phyloP scores from a whole-genome alignment of 2,329 filamentous ascomycete genomes.

The Cucurbitaria berberidis region DNA sequence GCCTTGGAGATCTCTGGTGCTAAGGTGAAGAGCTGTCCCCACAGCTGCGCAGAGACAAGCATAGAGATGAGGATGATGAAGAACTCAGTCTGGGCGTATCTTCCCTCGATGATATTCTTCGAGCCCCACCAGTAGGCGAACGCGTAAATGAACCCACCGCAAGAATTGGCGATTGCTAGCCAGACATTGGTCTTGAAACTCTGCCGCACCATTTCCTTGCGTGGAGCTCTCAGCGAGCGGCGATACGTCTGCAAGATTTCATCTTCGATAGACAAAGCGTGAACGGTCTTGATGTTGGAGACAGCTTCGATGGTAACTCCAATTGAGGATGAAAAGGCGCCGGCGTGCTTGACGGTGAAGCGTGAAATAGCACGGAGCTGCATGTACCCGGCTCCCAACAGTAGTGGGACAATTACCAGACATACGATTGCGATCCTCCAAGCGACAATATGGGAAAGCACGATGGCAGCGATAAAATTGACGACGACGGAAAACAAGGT shows the following conservation, averaged over 20 bases:
- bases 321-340: conserved; percentile 58
- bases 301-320: conserved; percentile 60
- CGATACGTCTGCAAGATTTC: conserved; percentile 55
- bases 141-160: conserved; percentile 72
- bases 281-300: conserved; percentile 59
- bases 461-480: conserved; percentile 71
- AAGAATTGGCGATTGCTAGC: conserved; percentile 65
- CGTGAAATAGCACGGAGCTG: conserved; percentile 66
- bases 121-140: conserved; percentile 83
- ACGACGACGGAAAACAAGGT: conserved; percentile 71
- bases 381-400: conserved; percentile 73
- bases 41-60: conserved; percentile 74
- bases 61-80: conserved; percentile 75
- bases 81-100: conserved; percentile 71
- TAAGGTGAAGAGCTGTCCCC: conserved; percentile 76
- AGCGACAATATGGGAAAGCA: conserved; percentile 72
- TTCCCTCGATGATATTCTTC: conserved; percentile 69
- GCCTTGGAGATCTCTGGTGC: conserved; percentile 77
- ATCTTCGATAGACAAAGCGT: conserved; percentile 59
- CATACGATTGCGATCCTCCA: conserved; percentile 80
- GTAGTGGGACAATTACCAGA: conserved; percentile 70
- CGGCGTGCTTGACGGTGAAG: conserved; percentile 62
- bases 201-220: conserved; percentile 57
- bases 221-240: conserved; percentile 54
- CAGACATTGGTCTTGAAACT: conserved; percentile 63